Conservation (phyloP, 2,329 filamentous ascomycete species). For the Exophiala sideris region DNA sequence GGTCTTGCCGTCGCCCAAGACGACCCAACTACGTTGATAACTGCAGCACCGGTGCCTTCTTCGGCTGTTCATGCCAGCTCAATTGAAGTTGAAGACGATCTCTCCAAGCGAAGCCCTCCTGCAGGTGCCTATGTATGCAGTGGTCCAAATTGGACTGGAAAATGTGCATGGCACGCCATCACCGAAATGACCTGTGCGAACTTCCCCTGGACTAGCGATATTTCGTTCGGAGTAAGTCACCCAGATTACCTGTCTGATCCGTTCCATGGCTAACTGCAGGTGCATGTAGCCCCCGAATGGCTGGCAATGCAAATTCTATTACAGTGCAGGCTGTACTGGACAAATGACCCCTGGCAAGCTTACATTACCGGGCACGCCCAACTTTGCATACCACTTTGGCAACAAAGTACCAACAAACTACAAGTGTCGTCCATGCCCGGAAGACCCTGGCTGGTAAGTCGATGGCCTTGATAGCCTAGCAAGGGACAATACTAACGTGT, state of each 20-base stretch:
- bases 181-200: constrained; percentile 4
- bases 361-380: constrained; percentile 17
- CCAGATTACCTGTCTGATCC: not conserved
- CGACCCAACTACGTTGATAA: not conserved
- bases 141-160: constrained; percentile 9
- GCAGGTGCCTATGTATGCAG: constrained; percentile 14
- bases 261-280: not conserved
- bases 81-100: not conserved
- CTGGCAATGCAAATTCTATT: constrained; percentile 22
- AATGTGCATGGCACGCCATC: constrained; percentile 4
- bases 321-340: constrained; percentile 6
- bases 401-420: constrained; percentile 5
- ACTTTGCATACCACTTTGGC: constrained; percentile 12
- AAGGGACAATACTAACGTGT: not conserved
- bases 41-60: not conserved
- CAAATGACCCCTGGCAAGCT: constrained; percentile 17
- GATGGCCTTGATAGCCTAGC: not conserved
- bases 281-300: constrained; percentile 8
- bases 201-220: constrained; percentile 8
- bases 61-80: constrained; percentile 2
- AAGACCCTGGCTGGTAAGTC: constrained; percentile 14
- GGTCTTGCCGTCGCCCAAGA: not conserved
- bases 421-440: constrained; percentile 15
- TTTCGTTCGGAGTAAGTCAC: constrained; percentile 18
- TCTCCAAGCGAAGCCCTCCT: constrained; percentile 6